Conservation (phyloP, 768 basidiomycete species). For the Pisolithus orientalis region DNA sequence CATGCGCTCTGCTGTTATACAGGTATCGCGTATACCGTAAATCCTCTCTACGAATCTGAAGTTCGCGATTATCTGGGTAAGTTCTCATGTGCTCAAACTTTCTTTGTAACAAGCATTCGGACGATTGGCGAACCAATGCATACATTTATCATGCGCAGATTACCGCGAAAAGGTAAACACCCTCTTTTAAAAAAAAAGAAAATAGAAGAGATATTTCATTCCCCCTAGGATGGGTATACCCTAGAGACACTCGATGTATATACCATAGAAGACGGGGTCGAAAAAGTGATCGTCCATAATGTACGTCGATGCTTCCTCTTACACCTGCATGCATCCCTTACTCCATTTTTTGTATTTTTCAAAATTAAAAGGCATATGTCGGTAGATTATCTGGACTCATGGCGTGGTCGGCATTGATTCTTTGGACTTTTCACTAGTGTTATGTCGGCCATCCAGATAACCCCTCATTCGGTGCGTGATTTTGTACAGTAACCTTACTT, state of each 20-base stretch:
- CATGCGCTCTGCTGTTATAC: not conserved
- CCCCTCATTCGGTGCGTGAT: conserved; percentile 72
- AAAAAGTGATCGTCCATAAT: conserved; percentile 50
- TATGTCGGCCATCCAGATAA: conserved; percentile 87
- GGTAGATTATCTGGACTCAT: conserved; percentile 12
- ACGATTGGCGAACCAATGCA: no score
- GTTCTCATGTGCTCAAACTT: conserved; percentile 2
- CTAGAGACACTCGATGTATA: conserved; percentile 73
- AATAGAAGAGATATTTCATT: conserved; percentile 20
- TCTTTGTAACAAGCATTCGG: not conserved
- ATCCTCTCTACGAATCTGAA: conserved; percentile 64
- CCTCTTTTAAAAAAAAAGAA: not conserved
- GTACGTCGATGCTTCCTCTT: conserved; percentile 29
- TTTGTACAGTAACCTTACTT: not conserved
- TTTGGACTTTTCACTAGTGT: conserved; percentile 38
- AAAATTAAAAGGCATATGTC: conserved; percentile 42
- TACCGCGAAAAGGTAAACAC: conserved; percentile 72
- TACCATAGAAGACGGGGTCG: conserved; percentile 42
- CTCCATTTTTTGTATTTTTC: not conserved
- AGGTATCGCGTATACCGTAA: conserved; percentile 88
- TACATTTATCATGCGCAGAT: conserved; percentile 37
- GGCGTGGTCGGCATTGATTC: no score
- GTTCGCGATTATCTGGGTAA: conserved; percentile 81
- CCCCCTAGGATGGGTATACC: conserved; percentile 51
- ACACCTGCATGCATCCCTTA: not conserved